phyloP scores from a whole-genome alignment of 192 early-diverging fungal genomes.

The Mortierella claussenii region DNA sequence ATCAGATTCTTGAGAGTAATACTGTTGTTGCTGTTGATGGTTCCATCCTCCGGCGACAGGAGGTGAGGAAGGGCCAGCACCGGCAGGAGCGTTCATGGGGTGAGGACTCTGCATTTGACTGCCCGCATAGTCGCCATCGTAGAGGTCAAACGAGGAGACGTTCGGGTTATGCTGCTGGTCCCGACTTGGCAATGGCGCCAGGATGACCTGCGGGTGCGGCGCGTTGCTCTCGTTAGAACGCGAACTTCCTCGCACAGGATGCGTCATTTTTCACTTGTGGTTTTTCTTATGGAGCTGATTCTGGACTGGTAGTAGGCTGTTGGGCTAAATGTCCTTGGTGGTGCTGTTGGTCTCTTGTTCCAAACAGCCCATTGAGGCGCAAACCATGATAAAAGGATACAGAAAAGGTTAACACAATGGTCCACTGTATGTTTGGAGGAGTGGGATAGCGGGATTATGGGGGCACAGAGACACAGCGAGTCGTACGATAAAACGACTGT shows the following conservation, averaged over 20 bases:
- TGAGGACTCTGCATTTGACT: slow-evolving; percentile 28
- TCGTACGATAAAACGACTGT: too few species aligned
- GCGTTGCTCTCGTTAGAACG: slow-evolving; percentile 28
- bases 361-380: too few species aligned
- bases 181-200: slow-evolving; percentile 33
- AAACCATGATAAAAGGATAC: too few species aligned
- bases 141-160: slow-evolving; percentile 26
- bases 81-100: slow-evolving; percentile 8
- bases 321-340: background rate
- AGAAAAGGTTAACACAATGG: too few species aligned
- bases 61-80: too few species aligned
- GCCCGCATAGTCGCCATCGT: slow-evolving; percentile 38
- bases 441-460: too few species aligned
- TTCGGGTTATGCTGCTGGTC: slow-evolving; percentile 23
- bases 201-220: slow-evolving; percentile 31
- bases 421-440: too few species aligned
- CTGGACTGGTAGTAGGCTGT: background rate
- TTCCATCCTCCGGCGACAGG: background rate
- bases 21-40: background rate
- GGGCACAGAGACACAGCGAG: too few species aligned
- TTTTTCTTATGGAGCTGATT: background rate
- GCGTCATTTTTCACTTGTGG: slow-evolving; percentile 17
- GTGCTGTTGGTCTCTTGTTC: too few species aligned
- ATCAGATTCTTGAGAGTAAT: background rate
- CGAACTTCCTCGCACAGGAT: slow-evolving; percentile 44